A percentile compares a stretch with the other conserved stretches of the same genome.
phyloP scores from a whole-genome alignment of 1,284 basidiomycete species.

The Moniliella sp. region DNA sequence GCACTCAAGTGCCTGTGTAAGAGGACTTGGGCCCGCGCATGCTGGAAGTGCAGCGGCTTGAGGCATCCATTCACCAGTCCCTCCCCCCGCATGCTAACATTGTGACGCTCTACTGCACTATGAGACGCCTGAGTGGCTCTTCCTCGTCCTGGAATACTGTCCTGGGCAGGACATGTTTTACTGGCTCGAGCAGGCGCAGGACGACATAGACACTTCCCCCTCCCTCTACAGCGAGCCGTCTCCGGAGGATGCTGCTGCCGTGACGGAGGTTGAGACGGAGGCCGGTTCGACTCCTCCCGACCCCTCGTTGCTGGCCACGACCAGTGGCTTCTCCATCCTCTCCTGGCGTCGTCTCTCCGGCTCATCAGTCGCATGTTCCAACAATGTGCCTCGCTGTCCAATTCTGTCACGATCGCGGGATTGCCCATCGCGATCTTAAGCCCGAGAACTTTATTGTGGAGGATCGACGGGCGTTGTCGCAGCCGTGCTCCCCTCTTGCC shows the following conservation, averaged over 20 bases:
- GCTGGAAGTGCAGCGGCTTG: constrained; percentile 26
- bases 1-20: constrained; percentile 85
- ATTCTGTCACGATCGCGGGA: constrained; percentile 69
- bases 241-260: constrained; percentile 5
- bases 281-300: constrained; percentile 58
- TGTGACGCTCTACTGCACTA: constrained; percentile 55
- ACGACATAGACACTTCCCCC: constrained; percentile 7
- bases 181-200: constrained; percentile 53
- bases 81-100: constrained; percentile 77
- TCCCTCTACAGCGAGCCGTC: constrained; percentile 1
- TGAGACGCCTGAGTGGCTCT: constrained; percentile 56
- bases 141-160: constrained; percentile 69
- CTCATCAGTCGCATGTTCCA: constrained; percentile 89
- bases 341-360: constrained; percentile 62
- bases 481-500: too few species aligned
- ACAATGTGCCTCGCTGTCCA: constrained; percentile 91
- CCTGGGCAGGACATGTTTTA: constrained; percentile 76
- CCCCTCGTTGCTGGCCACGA: constrained; percentile 61
- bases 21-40: constrained; percentile 22
- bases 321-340: constrained; percentile 55
- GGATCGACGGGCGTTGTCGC: constrained; percentile 20
- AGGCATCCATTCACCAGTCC: constrained; percentile 76
- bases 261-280: constrained; percentile 4
- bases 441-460: constrained; percentile 43
- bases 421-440: constrained; percentile 93